Evolutionary conservation across 202 grass and related monocot genomes (phyloP).

Genomic region (Carex sylvatica): DNA sequence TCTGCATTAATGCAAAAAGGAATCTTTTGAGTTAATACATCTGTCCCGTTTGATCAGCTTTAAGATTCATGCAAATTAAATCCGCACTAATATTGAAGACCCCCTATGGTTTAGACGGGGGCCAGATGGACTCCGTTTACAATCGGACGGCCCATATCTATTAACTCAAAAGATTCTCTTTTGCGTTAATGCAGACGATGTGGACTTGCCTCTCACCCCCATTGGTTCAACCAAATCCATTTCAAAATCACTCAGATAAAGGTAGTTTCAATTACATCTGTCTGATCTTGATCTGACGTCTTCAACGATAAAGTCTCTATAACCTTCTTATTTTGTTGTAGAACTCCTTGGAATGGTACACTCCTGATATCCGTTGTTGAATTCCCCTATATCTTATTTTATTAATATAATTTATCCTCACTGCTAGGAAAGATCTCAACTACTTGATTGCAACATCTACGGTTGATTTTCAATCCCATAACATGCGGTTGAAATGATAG

Average conservation of each 20-base stretch:
- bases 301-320: background rate
- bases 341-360: no score
- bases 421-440: background rate
- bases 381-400: background rate
- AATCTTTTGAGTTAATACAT: no score
- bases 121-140: no score
- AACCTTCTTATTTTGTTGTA: background rate
- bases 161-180: no score
- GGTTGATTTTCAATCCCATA: background rate
- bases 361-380: no score
- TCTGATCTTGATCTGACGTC: background rate
- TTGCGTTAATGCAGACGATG: no score
- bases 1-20: no score
- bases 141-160: no score
- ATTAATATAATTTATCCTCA: background rate
- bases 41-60: no score
- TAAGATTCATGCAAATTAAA: no score
- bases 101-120: no score
- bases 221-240: background rate
- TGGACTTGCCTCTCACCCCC: background rate
- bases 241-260: background rate
- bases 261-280: background rate
- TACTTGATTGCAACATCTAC: slow-evolving; percentile 6
- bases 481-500: background rate
- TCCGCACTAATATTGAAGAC: no score